These are phyloP conservation scores for Coniosporium uncinatum DNA, from an alignment of 2,329 filamentous ascomycete genomes.

Conservation along the genomic window DNA sequence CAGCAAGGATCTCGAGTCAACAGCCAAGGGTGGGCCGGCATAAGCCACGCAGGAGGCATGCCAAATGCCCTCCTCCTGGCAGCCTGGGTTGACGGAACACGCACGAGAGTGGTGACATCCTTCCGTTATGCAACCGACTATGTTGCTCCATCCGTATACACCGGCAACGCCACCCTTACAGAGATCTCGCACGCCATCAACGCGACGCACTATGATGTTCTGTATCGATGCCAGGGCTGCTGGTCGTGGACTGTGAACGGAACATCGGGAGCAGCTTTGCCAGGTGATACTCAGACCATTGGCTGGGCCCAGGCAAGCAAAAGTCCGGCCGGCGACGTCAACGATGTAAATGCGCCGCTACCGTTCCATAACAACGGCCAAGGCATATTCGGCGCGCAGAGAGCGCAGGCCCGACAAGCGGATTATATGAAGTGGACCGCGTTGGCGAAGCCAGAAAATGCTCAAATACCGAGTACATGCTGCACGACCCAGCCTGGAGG, in stretches of 20 bases:
- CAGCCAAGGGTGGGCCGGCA: constrained; percentile 46
- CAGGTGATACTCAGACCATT: background rate
- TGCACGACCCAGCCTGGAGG: no score
- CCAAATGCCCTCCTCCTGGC: constrained; percentile 51
- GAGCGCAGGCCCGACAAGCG: background rate
- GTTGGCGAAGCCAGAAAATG: no score
- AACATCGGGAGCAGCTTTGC: background rate
- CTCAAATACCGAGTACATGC: no score
- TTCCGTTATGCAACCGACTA: constrained; percentile 56
- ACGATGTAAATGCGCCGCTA: constrained; percentile 1
- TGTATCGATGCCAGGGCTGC: constrained; percentile 54
- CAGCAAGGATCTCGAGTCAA: background rate
- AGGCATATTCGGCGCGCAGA: constrained; percentile 1
- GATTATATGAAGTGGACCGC: background rate
- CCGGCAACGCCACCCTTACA: constrained; percentile 55
- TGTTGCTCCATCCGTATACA: constrained; percentile 50
- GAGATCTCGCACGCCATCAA: constrained; percentile 54
- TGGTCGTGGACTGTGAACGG: background rate
- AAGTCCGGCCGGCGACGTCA: background rate
- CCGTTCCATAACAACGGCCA: constrained; percentile 6
- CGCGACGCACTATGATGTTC: constrained; percentile 51
- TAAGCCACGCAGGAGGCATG: constrained; percentile 53
- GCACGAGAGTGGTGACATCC: constrained; percentile 47
- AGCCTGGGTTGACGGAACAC: constrained; percentile 47
- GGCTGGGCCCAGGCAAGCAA: constrained; percentile 39